These are phyloP conservation scores for Davidsoniella virescens DNA, from an alignment of 2,329 filamentous ascomycete genomes.

Conservation along the genomic window DNA sequence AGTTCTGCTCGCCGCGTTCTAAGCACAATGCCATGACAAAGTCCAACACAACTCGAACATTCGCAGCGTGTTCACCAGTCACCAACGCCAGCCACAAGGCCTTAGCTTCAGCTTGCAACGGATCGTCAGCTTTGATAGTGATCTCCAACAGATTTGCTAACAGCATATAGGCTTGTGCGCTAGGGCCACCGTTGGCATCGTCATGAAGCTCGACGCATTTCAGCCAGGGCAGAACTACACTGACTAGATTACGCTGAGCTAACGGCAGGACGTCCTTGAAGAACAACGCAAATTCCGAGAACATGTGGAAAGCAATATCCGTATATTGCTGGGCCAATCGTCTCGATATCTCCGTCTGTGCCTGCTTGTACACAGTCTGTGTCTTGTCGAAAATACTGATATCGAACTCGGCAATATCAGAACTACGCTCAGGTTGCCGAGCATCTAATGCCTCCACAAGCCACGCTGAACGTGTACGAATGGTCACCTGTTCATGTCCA, in stretches of 20 bases:
- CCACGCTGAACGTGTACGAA: conserved; percentile 73
- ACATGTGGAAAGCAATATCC: conserved; percentile 80
- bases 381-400: conserved; percentile 98
- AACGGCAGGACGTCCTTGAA: conserved; percentile 76
- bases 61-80: conserved; percentile 80
- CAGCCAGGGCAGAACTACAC: conserved; percentile 89
- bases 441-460: conserved; percentile 70
- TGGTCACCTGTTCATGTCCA: conserved; percentile 77
- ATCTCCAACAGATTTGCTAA: conserved; percentile 91
- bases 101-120: conserved; percentile 86
- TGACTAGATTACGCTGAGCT: conserved; percentile 84
- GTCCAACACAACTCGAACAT: conserved; percentile 84
- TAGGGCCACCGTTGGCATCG: conserved; percentile 81
- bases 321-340: conserved; percentile 75
- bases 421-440: conserved; percentile 56
- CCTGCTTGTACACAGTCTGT: conserved; percentile 91
- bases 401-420: conserved; percentile 90
- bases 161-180: conserved; percentile 82
- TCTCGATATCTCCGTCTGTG: conserved; percentile 92
- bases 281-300: conserved; percentile 86
- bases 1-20: conserved; percentile 90
- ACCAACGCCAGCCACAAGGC: conserved; percentile 93
- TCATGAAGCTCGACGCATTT: conserved; percentile 85
- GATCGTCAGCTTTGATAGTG: conserved; percentile 54
- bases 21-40: conserved; percentile 92